A percentile compares a stretch with the other conserved stretches of the same genome.
Evolutionary conservation across 2,329 filamentous ascomycete genomes (phyloP).

Genomic region (Ceratocystis alfenasii): DNA sequence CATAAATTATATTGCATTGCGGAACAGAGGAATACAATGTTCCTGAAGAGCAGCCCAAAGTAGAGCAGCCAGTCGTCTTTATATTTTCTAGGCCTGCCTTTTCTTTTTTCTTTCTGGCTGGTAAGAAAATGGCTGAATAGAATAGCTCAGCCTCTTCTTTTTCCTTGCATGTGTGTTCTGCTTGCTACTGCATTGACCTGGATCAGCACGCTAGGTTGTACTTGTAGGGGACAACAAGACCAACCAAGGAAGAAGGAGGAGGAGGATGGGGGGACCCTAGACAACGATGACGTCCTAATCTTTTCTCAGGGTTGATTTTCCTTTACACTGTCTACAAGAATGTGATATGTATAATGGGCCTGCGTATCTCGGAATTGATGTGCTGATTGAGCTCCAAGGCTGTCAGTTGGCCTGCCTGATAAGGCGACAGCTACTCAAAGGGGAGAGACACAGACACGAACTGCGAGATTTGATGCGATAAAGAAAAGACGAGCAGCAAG

Average conservation of each 20-base stretch:
- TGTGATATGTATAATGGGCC: background rate
- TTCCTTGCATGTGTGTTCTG: background rate
- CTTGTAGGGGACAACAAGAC: background rate
- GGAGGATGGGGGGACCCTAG: background rate
- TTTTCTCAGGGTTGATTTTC: background rate
- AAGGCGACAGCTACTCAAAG: background rate
- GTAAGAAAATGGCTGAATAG: no score
- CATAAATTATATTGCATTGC: background rate
- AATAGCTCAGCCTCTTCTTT: background rate
- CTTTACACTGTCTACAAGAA: background rate
- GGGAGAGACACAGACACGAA: conserved; percentile 1
- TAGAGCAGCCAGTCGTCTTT: background rate
- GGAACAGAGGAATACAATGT: background rate
- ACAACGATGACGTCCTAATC: conserved; percentile 1
- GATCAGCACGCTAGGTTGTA: background rate
- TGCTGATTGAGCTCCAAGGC: background rate
- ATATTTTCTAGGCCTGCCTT: background rate
- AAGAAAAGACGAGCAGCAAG: background rate
- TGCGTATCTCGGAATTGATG: background rate
- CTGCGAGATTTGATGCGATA: background rate
- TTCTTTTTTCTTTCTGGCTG: background rate
- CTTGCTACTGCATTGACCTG: background rate
- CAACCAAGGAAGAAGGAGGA: background rate
- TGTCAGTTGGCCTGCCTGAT: background rate
- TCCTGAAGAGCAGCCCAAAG: background rate